phyloP scores from a whole-genome alignment of 495 filamentous ascomycete genomes.

The Neurospora sp. region DNA sequence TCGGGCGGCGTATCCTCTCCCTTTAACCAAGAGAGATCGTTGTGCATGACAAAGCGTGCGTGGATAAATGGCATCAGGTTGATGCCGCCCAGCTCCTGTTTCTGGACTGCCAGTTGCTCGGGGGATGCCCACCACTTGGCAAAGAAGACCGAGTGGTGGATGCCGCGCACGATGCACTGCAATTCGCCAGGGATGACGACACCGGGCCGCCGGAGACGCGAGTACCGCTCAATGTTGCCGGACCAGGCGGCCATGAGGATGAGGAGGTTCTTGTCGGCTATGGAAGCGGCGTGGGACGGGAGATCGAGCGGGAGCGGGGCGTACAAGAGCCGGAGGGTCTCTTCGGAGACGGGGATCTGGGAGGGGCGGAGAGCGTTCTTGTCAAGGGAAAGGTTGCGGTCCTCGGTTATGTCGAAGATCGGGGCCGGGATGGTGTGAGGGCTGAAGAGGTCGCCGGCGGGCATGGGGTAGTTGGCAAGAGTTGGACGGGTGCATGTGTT shows the following conservation, averaged over 20 bases:
- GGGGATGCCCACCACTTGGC: conserved; percentile 1
- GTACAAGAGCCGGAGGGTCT: conserved; percentile 1
- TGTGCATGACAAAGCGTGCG: background rate
- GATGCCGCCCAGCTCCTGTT: background rate
- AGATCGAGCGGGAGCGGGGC: conserved; percentile 8
- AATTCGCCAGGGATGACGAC: background rate
- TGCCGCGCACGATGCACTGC: conserved; percentile 8
- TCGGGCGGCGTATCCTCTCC: background rate
- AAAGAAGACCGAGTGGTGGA: conserved; percentile 7
- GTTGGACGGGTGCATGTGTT: background rate
- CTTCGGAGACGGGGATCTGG: background rate
- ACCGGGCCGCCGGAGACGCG: conserved; percentile 7
- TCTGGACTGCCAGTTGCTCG: background rate
- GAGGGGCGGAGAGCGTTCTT: background rate
- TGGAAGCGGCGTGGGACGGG: background rate
- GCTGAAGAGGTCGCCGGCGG: background rate
- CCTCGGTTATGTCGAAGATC: background rate
- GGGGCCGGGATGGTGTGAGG: background rate
- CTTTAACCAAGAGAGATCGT: background rate
- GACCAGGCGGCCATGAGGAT: conserved; percentile 10
- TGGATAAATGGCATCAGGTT: background rate
- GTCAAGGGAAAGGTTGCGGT: background rate
- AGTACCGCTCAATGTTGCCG: conserved; percentile 11
- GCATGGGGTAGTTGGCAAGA: background rate
- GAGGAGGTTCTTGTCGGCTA: conserved; percentile 9